phyloP scores from a whole-genome alignment of 2,329 filamentous ascomycete species.

The Nemania sp. region DNA sequence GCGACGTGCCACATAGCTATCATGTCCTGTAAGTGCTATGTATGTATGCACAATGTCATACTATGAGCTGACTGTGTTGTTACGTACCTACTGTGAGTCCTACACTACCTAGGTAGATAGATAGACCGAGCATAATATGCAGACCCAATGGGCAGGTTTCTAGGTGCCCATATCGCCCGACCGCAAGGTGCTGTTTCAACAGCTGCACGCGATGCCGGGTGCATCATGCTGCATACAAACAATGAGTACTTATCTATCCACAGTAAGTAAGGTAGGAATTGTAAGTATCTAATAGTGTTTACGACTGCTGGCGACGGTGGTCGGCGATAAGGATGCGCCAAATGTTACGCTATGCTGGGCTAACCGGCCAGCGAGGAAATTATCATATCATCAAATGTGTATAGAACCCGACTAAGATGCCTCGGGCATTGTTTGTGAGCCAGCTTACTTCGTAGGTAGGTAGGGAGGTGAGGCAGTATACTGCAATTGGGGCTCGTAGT shows the following conservation, averaged over 20 bases:
- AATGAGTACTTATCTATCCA: not conserved
- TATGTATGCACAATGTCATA: slow-evolving; percentile 2
- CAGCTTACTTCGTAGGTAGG: not conserved
- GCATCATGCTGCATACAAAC: not conserved
- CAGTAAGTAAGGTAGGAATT: not conserved
- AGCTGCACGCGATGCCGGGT: slow-evolving; percentile 30
- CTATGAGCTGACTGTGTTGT: slow-evolving; percentile 19
- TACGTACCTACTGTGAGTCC: not conserved
- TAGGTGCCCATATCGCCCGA: slow-evolving; percentile 11
- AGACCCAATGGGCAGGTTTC: slow-evolving; percentile 14
- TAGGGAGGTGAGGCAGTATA: not conserved
- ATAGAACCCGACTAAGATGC: not conserved
- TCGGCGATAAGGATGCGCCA: slow-evolving; percentile 26
- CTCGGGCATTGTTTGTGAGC: not conserved
- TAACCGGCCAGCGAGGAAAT: slow-evolving; percentile 18
- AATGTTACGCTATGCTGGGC: slow-evolving; percentile 7
- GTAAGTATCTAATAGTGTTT: not conserved
- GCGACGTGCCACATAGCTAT: slow-evolving; percentile 1
- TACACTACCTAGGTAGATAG: not conserved
- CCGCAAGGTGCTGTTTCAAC: slow-evolving; percentile 34
- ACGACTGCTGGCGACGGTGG: not conserved
- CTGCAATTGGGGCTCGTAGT: not conserved
- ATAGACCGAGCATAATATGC: not conserved
- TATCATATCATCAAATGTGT: not conserved
- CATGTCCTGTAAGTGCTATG: not conserved